Conservation (phyloP, 2,329 filamentous ascomycete genomes). For the Clonostachys chloroleuca region DNA sequence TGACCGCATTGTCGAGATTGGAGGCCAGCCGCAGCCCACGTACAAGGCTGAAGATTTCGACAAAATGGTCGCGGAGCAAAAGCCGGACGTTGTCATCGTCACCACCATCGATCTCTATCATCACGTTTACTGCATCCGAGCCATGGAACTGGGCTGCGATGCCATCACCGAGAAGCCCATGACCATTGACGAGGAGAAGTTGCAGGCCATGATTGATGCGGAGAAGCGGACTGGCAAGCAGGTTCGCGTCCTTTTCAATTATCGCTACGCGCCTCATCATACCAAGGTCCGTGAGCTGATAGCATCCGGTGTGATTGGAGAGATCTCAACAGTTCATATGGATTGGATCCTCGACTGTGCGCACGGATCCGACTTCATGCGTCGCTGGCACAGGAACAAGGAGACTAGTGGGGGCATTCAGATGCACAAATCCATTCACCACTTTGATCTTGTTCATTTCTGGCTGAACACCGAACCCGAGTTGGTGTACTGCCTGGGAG, state of each 20-base stretch:
- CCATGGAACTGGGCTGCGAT: slow-evolving; percentile 40
- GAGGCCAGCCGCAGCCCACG: slow-evolving; percentile 27
- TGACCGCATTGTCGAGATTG: slow-evolving; percentile 22
- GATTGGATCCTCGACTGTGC: slow-evolving; percentile 45
- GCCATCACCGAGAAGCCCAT: slow-evolving; percentile 48
- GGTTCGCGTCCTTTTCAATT: slow-evolving; percentile 44
- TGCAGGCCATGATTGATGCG: slow-evolving; percentile 35
- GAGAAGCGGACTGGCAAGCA: slow-evolving; percentile 35
- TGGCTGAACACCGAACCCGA: slow-evolving; percentile 37
- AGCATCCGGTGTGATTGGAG: slow-evolving; percentile 35
- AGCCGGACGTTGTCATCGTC: slow-evolving; percentile 40
- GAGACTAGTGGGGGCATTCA: slow-evolving; percentile 40
- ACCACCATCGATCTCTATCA: slow-evolving; percentile 44
- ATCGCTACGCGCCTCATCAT: slow-evolving; percentile 46
- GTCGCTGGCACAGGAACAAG: slow-evolving; percentile 45
- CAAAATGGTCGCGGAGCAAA: slow-evolving; percentile 36
- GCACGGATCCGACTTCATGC: slow-evolving; percentile 44
- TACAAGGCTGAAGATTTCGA: slow-evolving; percentile 39
- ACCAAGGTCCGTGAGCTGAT: slow-evolving; percentile 41
- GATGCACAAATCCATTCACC: slow-evolving; percentile 45
- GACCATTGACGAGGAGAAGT: slow-evolving; percentile 41
- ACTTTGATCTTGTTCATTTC: slow-evolving; percentile 47
- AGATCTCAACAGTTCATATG: slow-evolving; percentile 39
- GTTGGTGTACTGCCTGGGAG: slow-evolving; percentile 38
- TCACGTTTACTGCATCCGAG: slow-evolving; percentile 38